Percentiles rank a stretch among this genome's conserved stretches.
phyloP scores from a whole-genome alignment of 345 rosid species.

The Eutrema heterophyllum region DNA sequence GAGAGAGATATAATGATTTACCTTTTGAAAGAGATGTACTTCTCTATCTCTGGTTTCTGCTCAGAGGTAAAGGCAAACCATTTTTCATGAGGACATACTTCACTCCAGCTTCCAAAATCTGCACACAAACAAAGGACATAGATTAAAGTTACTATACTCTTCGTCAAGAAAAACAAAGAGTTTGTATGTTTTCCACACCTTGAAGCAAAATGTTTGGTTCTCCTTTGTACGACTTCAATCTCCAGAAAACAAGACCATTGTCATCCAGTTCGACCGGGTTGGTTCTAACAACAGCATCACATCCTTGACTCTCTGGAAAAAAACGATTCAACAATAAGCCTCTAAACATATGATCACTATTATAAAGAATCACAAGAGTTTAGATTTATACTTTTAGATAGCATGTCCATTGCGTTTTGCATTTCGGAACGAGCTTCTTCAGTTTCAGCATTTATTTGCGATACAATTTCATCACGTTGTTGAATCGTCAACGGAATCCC shows the following conservation, averaged over 20 bases:
- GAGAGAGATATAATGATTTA: conserved; percentile 19
- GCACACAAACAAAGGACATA: conserved; percentile 9
- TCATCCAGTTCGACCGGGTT: conserved; percentile 44
- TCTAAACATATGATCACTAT: not conserved
- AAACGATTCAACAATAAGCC: not conserved
- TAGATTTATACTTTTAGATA: conserved; percentile 40
- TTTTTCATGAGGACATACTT: conserved; percentile 39
- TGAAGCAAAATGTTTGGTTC: conserved; percentile 52
- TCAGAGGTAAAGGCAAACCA: conserved; percentile 56
- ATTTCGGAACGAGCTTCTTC: conserved; percentile 48
- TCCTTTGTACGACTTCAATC: conserved; percentile 37
- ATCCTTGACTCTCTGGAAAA: conserved; percentile 39
- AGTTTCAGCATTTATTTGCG: conserved; percentile 46
- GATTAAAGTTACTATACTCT: not conserved
- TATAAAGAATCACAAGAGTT: not conserved
- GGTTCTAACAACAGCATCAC: conserved; percentile 64
- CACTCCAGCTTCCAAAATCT: conserved; percentile 44
- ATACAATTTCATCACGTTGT: conserved; percentile 44
- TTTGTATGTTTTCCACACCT: conserved; percentile 39
- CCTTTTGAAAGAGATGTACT: conserved; percentile 51
- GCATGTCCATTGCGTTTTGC: conserved; percentile 34
- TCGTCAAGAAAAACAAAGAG: not conserved
- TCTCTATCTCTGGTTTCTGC: conserved; percentile 52
- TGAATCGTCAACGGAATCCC: conserved; percentile 45
- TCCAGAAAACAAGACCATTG: conserved; percentile 62